phyloP scores from a whole-genome alignment of 2,329 filamentous ascomycete species.

The Blumeria hordei region DNA sequence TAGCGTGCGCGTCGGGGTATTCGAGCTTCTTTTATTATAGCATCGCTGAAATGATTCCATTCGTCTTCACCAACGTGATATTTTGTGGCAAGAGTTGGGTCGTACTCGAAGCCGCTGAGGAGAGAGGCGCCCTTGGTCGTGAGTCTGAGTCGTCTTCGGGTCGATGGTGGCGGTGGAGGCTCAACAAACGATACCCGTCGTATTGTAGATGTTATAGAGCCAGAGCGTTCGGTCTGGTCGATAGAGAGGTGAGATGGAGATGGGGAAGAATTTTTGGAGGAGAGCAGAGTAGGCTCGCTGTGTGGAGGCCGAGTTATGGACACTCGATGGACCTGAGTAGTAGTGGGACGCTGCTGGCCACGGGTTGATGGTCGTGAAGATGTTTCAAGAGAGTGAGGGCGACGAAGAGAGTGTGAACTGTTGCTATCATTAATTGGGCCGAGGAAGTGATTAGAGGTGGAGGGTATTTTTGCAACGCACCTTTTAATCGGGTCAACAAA shows the following conservation, averaged over 20 bases:
- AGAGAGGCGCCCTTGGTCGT: slow-evolving; percentile 7
- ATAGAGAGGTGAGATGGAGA: not conserved
- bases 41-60: slow-evolving; percentile 9
- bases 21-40: slow-evolving; percentile 6
- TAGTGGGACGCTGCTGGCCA: not conserved
- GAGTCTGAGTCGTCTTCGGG: slow-evolving; percentile 8
- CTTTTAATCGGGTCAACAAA: slow-evolving; percentile 1
- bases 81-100: slow-evolving; percentile 8
- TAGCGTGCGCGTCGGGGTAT: slow-evolving; percentile 4
- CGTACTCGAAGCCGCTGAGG: slow-evolving; percentile 9
- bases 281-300: not conserved
- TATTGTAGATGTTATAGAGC: slow-evolving; percentile 6
- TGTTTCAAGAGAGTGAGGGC: not conserved
- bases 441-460: not conserved
- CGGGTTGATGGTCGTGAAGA: slow-evolving; percentile 1
- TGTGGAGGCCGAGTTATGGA: not conserved
- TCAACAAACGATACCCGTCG: slow-evolving; percentile 10
- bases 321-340: not conserved
- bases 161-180: slow-evolving; percentile 4
- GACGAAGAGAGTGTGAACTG: not conserved
- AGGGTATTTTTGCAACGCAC: not conserved
- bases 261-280: not conserved
- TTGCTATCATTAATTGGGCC: not conserved
- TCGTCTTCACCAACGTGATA: slow-evolving; percentile 8
- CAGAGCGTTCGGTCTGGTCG: slow-evolving; percentile 4